Conservation (phyloP, 805 yeast species). For the Priceomyces carsonii region DNA sequence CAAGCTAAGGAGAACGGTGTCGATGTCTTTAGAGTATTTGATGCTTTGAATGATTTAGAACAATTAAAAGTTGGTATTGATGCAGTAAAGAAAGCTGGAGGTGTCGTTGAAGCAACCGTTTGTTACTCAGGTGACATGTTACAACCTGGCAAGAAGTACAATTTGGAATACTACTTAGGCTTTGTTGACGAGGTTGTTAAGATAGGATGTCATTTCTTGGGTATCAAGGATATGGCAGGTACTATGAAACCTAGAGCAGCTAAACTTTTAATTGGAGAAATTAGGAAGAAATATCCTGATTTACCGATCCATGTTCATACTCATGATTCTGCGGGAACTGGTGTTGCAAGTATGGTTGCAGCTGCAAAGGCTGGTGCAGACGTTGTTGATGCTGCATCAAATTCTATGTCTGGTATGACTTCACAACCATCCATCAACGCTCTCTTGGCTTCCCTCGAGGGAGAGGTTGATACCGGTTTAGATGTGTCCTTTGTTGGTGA, state of each 20-base stretch:
- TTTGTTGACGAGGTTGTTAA: conserved; percentile 81
- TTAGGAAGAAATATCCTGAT: conserved; percentile 86
- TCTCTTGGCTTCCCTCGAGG: conserved; percentile 87
- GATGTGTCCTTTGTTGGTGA: conserved; percentile 69
- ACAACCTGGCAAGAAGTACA: conserved; percentile 92
- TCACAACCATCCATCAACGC: conserved; percentile 98
- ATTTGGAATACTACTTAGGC: conserved; percentile 81
- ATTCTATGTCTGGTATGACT: conserved; percentile 97
- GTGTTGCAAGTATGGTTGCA: conserved; percentile 94
- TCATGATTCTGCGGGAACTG: conserved; percentile 99
- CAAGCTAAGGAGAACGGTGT: conserved; percentile 97
- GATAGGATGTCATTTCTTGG: conserved; percentile 95
- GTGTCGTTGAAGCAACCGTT: conserved; percentile 97
- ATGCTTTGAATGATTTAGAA: conserved; percentile 94
- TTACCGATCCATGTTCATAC: conserved; percentile 98
- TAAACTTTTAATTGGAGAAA: conserved; percentile 68
- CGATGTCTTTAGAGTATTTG: conserved; percentile 96
- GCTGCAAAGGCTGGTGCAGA: conserved; percentile 97
- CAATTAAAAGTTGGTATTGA: conserved; percentile 97
- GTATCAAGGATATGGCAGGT: conserved; percentile 99
- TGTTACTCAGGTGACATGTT: conserved; percentile 99
- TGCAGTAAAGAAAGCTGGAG: conserved; percentile 98
- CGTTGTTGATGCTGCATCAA: conserved; percentile 95
- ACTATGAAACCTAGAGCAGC: conserved; percentile 97
- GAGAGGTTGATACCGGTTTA: conserved; percentile 76